Base-by-base conservation (phyloP, 2,329 filamentous ascomycete genomes). In the Sporothrix inflata region DNA sequence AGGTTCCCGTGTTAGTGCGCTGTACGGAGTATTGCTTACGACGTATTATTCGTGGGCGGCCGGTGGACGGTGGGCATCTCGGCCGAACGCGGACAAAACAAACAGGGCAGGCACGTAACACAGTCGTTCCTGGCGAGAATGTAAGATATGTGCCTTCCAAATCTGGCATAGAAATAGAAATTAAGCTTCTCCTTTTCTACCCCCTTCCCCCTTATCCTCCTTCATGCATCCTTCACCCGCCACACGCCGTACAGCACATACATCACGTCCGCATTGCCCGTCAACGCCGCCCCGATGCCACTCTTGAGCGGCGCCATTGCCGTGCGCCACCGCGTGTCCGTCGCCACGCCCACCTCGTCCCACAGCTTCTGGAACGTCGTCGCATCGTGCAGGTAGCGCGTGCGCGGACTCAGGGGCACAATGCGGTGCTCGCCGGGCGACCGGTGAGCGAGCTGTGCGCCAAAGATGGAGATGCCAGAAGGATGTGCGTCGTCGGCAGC, bases 341-440 rank as follows among this genome's bases (percentile, higher is more conserved):
- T 76, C 66, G 76, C 73, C 12, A 77, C 73, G 11, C 80, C 80
- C 51, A 81, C 78, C 47, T 80, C 77, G 34, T 80, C 75, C 82
- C 82, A 84, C 76, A 83, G 74, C 69, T 76, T 74, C 75, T 81
- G 80, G 80, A 84, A 84, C 19, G 79, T 82, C 27, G 76, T 74
- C 19, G 78, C 76, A 66, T 83, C 80, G 76, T 85, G 83, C 3
- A 80, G 75, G 71, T 80, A 84, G 21, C 78, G 76, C 67, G 14
- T 67, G 1, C 11, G 34, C 72, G 47, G 49, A 12, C 30, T 77
- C 60, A 76, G 60, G 16, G 77, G 75, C 19, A 73, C 60, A 27
- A 76, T 74, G 21, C 51, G 51, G 21, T 75, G 63, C 49, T 75
- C 73, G 67, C 40, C 60, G 14, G 73, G 74, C 73, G 76, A 72